These are phyloP conservation scores for Diplodia sapinea DNA, from an alignment of 2,329 filamentous ascomycete species.

Conservation along the genomic window DNA sequence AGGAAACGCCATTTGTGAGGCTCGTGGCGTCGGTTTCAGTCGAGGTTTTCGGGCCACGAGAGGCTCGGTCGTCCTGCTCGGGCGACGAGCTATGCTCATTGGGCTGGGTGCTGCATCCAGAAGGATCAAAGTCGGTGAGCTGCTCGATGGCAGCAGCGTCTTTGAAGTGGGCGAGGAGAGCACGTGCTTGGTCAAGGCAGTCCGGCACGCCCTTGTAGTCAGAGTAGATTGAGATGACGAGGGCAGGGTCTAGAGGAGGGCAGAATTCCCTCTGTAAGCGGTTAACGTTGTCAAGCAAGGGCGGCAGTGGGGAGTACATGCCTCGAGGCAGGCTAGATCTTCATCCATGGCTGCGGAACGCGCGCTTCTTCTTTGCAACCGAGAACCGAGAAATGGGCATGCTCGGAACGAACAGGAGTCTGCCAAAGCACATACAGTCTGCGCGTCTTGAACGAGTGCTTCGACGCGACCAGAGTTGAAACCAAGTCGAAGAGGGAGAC, in stretches of 20 bases:
- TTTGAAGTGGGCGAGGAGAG: constrained; percentile 70
- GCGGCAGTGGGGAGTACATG: not conserved
- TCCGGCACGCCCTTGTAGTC: constrained; percentile 71
- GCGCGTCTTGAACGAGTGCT: constrained; percentile 2
- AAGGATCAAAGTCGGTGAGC: constrained; percentile 77
- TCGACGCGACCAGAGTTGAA: not conserved
- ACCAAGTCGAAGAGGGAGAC: not conserved
- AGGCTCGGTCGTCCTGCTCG: constrained; percentile 31
- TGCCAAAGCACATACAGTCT: not conserved
- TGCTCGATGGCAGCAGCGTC: constrained; percentile 70
- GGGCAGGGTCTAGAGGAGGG: constrained; percentile 75
- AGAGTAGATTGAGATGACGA: constrained; percentile 74
- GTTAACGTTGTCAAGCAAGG: constrained; percentile 14
- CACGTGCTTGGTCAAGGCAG: constrained; percentile 59
- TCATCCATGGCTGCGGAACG: constrained; percentile 27
- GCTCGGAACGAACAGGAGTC: not conserved
- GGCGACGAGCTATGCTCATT: constrained; percentile 32
- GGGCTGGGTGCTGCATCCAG: constrained; percentile 64
- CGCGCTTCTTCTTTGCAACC: constrained; percentile 4
- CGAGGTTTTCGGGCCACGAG: constrained; percentile 41
- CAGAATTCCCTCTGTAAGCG: constrained; percentile 70
- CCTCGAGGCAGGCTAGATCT: constrained; percentile 11
- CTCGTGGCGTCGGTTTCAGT: constrained; percentile 58
- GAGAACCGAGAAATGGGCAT: constrained; percentile 6
- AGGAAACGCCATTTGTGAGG: constrained; percentile 55